A percentile compares a stretch with the other conserved stretches of the same genome.
Evolutionary conservation across 768 basidiomycete species (phyloP).

Genomic region (Podaxis sp.): DNA sequence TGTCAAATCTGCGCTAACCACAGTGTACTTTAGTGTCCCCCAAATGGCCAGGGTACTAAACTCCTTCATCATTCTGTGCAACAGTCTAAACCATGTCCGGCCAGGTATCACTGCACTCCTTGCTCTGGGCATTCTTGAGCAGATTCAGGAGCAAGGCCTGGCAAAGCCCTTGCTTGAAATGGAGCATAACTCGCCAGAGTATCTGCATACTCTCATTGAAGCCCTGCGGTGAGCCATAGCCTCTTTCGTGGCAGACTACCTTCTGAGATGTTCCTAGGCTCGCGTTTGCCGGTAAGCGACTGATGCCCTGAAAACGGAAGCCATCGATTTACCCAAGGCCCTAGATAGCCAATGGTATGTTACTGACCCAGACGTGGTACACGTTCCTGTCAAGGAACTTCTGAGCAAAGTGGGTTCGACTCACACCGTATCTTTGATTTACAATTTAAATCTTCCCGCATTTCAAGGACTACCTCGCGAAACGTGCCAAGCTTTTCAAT

Average conservation of each 20-base stretch:
- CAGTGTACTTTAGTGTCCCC: slow-evolving; percentile 66
- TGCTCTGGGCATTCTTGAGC: slow-evolving; percentile 90
- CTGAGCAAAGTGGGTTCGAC: slow-evolving; percentile 65
- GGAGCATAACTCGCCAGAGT: slow-evolving; percentile 89
- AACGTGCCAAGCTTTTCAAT: slow-evolving; percentile 78
- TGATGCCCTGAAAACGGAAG: not conserved
- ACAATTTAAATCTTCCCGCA: not conserved
- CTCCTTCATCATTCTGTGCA: not conserved
- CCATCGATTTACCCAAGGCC: not conserved
- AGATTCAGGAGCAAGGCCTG: slow-evolving; percentile 70
- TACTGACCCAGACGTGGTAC: slow-evolving; percentile 78
- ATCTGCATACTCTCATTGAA: slow-evolving; percentile 85
- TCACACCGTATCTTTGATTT: not conserved
- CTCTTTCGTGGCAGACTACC: not conserved
- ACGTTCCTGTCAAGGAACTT: slow-evolving; percentile 77
- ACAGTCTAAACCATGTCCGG: not conserved
- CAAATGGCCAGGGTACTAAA: slow-evolving; percentile 82
- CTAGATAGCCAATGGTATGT: slow-evolving; percentile 86
- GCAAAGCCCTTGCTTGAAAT: slow-evolving; percentile 67
- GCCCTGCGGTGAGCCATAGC: slow-evolving; percentile 57
- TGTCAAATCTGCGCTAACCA: not conserved
- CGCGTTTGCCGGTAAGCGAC: slow-evolving; percentile 65
- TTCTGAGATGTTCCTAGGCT: slow-evolving; percentile 33
- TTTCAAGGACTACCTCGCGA: slow-evolving; percentile 72
- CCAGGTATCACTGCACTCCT: slow-evolving; percentile 86